Percentiles rank a stretch among this genome's conserved stretches.
Evolutionary conservation across 768 basidiomycete species (phyloP).

Genomic region (Suillus luteus): DNA sequence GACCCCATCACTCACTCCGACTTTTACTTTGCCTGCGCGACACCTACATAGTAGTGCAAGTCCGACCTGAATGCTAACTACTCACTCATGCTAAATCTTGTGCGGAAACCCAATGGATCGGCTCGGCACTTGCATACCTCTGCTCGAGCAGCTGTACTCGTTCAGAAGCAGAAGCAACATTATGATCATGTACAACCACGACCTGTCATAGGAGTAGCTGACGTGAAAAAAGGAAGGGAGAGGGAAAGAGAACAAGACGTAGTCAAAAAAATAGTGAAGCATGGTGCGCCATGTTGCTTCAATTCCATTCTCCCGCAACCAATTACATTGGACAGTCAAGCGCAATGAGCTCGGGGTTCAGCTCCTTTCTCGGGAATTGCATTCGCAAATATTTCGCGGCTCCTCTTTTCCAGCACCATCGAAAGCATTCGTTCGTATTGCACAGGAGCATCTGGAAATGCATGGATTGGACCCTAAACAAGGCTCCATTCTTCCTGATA

Average conservation of each 20-base stretch:
- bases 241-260: neutral
- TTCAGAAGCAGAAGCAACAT: slow-evolving; percentile 7
- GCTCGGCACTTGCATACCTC: slow-evolving; percentile 14
- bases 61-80: neutral
- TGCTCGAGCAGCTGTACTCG: slow-evolving; percentile 9
- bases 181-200: slow-evolving; percentile 1
- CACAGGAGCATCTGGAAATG: slow-evolving; percentile 75
- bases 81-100: slow-evolving; percentile 16
- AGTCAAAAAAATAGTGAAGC: slow-evolving; percentile 4
- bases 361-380: slow-evolving; percentile 79
- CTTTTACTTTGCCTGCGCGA: neutral
- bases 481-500: slow-evolving; percentile 79
- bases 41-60: neutral
- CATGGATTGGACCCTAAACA: slow-evolving; percentile 82
- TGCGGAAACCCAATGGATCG: slow-evolving; percentile 10
- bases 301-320: neutral
- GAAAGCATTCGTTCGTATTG: slow-evolving; percentile 65
- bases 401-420: slow-evolving; percentile 64
- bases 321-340: slow-evolving; percentile 43
- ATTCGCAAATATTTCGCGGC: slow-evolving; percentile 80
- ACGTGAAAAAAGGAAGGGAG: neutral
- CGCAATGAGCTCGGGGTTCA: slow-evolving; percentile 94
- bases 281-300: slow-evolving; percentile 12
- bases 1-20: neutral
- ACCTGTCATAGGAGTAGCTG: neutral